A percentile compares a stretch with the other conserved stretches of the same genome.
phyloP scores from a whole-genome alignment of 2,329 filamentous ascomycete species.

The Fusarium nisikadoi region DNA sequence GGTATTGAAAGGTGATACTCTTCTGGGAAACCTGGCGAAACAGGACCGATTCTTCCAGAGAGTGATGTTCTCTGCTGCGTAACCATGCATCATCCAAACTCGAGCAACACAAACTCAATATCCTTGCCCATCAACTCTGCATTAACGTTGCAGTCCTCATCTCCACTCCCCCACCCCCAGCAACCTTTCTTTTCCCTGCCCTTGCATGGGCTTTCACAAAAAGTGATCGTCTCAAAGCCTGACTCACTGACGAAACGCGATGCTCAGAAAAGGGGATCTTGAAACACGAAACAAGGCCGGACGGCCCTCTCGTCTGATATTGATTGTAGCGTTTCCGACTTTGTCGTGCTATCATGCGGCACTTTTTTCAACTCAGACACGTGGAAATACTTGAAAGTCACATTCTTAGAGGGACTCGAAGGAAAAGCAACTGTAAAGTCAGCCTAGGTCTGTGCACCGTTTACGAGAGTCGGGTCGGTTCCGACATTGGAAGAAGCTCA shows the following conservation, averaged over 20 bases:
- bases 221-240: background rate
- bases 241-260: slow-evolving; percentile 17
- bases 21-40: background rate
- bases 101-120: background rate
- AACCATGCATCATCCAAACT: slow-evolving; percentile 3
- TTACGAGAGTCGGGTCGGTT: background rate
- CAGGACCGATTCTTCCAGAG: background rate
- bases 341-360: background rate
- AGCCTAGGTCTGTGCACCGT: background rate
- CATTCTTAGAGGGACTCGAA: slow-evolving; percentile 2
- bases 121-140: slow-evolving; percentile 24
- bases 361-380: slow-evolving; percentile 13
- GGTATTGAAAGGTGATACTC: background rate
- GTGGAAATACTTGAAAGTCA: slow-evolving; percentile 6
- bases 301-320: slow-evolving; percentile 16
- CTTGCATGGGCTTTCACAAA: slow-evolving; percentile 14
- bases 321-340: slow-evolving; percentile 1
- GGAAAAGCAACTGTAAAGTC: background rate
- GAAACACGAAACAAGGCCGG: slow-evolving; percentile 37
- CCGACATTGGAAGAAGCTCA: slow-evolving; percentile 17
- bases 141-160: slow-evolving; percentile 23
- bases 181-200: slow-evolving; percentile 17
- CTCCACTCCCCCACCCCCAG: slow-evolving; percentile 2
- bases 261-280: slow-evolving; percentile 15
- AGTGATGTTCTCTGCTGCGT: slow-evolving; percentile 2